Conservation (phyloP, 1,284 basidiomycete species). For the Leccinum proliferum region DNA sequence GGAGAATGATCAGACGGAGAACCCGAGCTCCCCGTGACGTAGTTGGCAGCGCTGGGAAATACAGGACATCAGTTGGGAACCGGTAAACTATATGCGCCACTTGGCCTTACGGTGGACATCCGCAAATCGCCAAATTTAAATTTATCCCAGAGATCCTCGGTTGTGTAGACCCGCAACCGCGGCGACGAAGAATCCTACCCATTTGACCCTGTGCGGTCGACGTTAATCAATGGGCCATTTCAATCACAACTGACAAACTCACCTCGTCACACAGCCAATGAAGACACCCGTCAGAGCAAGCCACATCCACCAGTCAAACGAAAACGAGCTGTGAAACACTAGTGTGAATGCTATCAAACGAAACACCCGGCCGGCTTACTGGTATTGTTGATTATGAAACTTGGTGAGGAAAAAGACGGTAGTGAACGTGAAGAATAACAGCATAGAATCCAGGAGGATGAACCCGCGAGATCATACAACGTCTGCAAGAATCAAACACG, state of each 20-base stretch:
- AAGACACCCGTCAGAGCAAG: constrained; percentile 69
- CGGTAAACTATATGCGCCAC: constrained; percentile 9
- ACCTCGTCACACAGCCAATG: constrained; percentile 95
- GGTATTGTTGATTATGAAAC: constrained; percentile 94
- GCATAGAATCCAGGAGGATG: constrained; percentile 96
- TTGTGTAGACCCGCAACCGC: constrained; percentile 93
- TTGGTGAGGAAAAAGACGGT: constrained; percentile 94
- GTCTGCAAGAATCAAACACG: constrained; percentile 44
- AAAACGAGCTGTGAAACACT: constrained; percentile 63
- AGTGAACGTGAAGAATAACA: constrained; percentile 97
- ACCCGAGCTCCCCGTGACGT: constrained; percentile 87
- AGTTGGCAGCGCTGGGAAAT: constrained; percentile 67
- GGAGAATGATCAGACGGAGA: constrained; percentile 83
- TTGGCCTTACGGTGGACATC: constrained; percentile 73
- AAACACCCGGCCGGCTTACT: constrained; percentile 46
- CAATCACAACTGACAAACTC: constrained; percentile 7
- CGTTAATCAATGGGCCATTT: not conserved
- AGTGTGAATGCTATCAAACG: constrained; percentile 4
- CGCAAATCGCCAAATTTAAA: constrained; percentile 90
- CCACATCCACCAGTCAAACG: constrained; percentile 97
- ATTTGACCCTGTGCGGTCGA: constrained; percentile 71
- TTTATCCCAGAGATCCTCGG: constrained; percentile 92
- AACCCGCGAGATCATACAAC: constrained; percentile 97
- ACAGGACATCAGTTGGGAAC: constrained; percentile 7
- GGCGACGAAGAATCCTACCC: constrained; percentile 94